Conservation (phyloP, 768 basidiomycete genomes). For the Dendrothele bispora region DNA sequence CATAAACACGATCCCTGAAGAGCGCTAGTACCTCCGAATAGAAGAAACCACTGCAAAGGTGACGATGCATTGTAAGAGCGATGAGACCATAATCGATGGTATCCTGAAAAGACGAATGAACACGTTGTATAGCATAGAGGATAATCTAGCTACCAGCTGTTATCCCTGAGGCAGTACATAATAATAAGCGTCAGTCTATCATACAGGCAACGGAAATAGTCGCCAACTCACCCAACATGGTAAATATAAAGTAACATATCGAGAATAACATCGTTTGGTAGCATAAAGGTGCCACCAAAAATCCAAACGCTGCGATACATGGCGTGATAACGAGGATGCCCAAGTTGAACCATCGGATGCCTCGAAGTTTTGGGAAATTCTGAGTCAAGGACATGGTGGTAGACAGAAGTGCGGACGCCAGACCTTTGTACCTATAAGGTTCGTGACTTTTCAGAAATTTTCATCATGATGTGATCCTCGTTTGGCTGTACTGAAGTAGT, state of each 20-base stretch:
- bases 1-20: constrained; percentile 85
- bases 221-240: constrained; percentile 80
- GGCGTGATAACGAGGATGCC: constrained; percentile 70
- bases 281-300: constrained; percentile 44
- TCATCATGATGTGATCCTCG: too few species aligned
- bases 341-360: constrained; percentile 78
- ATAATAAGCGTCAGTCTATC: constrained; percentile 4
- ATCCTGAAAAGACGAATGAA: constrained; percentile 40
- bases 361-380: constrained; percentile 47
- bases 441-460: too few species aligned
- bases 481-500: too few species aligned
- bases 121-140: constrained; percentile 2
- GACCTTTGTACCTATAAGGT: too few species aligned
- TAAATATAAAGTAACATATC: constrained; percentile 77
- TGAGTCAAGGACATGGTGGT: too few species aligned
- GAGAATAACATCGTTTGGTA: constrained; percentile 60
- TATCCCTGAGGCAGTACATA: constrained; percentile 32
- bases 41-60: constrained; percentile 68
- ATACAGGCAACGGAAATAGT: too few species aligned
- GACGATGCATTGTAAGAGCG: constrained; percentile 74
- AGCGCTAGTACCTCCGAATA: constrained; percentile 76
- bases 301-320: constrained; percentile 65
- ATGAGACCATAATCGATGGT: constrained; percentile 86
- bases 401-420: too few species aligned
- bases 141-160: constrained; percentile 42